Conservation (phyloP, 1,139 yeast genomes). For the Schizosaccharomyces versatilis region DNA sequence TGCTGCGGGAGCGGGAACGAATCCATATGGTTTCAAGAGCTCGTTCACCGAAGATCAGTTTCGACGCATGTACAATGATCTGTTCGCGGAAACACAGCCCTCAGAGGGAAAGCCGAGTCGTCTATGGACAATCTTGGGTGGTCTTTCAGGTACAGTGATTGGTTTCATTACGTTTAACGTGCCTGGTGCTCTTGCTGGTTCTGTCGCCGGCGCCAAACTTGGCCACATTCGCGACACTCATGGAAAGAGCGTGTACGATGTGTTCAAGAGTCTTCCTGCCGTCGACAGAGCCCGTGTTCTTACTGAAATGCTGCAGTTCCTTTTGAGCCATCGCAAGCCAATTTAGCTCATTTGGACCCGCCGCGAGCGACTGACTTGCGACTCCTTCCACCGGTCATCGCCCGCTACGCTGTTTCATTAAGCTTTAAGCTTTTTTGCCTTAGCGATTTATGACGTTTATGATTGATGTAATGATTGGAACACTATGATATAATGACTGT, state of each 20-base stretch:
- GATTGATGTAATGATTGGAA: too few relatives aligned
- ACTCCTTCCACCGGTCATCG: too few relatives aligned
- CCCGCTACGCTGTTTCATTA: too few relatives aligned
- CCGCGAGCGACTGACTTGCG: too few relatives aligned
- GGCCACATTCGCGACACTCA: conserved; percentile 12
- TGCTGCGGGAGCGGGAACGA: neutral
- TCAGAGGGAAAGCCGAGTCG: neutral
- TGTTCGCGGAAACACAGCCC: conserved; percentile 11
- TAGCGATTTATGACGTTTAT: too few relatives aligned
- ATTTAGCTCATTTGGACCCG: too few relatives aligned
- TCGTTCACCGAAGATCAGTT: conserved; percentile 11
- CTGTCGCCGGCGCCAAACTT: conserved; percentile 12
- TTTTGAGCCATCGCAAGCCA: neutral
- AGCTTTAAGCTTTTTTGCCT: too few relatives aligned
- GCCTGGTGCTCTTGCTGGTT: conserved; percentile 14
- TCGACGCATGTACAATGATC: conserved; percentile 13
- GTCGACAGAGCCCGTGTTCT: conserved; percentile 5
- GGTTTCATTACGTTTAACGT: conserved; percentile 14
- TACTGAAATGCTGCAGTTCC: neutral
- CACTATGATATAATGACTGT: too few relatives aligned
- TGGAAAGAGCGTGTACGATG: conserved; percentile 12
- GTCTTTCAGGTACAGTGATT: conserved; percentile 12
- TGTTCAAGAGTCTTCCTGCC: conserved; percentile 12
- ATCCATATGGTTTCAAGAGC: neutral
- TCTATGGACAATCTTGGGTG: conserved; percentile 10